phyloP scores from a whole-genome alignment of 1,284 basidiomycete genomes.

The Heimioporus retisporus region DNA sequence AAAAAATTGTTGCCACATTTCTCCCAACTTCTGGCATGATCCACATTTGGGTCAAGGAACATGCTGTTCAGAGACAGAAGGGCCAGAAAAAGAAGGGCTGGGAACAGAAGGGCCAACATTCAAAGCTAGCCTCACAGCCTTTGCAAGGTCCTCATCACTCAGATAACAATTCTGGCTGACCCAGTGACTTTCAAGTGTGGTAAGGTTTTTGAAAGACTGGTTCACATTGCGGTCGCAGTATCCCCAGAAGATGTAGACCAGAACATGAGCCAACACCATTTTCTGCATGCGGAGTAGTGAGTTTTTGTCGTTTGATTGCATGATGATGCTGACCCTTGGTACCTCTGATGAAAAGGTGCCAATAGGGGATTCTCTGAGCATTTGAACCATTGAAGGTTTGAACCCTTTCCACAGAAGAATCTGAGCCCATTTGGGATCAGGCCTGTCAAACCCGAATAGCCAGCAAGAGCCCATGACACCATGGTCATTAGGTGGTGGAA shows the following conservation, averaged over 20 bases:
- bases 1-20: not conserved
- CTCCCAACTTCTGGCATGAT: not conserved
- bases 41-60: not conserved
- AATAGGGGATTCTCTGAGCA: constrained; percentile 14
- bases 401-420: constrained; percentile 14
- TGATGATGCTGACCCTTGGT: not conserved
- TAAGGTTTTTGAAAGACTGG: no score
- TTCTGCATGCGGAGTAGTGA: not conserved
- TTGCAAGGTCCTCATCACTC: not conserved
- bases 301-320: not conserved
- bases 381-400: constrained; percentile 16
- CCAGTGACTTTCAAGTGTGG: no score
- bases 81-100: not conserved
- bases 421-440: not conserved
- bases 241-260: not conserved
- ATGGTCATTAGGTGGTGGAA: constrained; percentile 18
- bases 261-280: constrained; percentile 12
- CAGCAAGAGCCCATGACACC: constrained; percentile 5
- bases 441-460: not conserved
- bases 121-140: not conserved
- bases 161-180: no score
- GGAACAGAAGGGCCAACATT: no score
- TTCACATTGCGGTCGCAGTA: no score
- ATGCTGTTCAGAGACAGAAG: not conserved
- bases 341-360: constrained; percentile 1